phyloP scores from a whole-genome alignment of 192 early-diverging fungal genomes.

The Coemansia sp. region DNA sequence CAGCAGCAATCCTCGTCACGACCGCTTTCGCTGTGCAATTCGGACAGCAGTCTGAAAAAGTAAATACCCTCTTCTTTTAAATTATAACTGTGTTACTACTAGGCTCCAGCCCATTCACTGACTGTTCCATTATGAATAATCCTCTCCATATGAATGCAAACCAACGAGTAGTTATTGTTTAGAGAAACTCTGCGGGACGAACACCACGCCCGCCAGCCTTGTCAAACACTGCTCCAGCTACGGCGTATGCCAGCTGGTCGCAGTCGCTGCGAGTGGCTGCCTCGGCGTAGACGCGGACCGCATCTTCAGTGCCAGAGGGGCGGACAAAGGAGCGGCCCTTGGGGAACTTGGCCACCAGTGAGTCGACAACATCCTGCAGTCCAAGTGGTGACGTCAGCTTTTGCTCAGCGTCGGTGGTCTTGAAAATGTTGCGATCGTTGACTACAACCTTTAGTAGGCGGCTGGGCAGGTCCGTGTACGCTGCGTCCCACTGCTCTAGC shows the following conservation, averaged over 20 bases:
- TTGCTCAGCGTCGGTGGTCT: constrained; percentile 95
- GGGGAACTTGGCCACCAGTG: constrained; percentile 77
- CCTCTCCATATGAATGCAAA: neutral
- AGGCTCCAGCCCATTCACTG: no score
- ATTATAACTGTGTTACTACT: constrained; percentile 3
- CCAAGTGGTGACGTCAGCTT: constrained; percentile 83
- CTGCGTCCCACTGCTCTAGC: constrained; percentile 84
- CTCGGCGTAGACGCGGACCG: constrained; percentile 98
- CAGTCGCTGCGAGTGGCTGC: constrained; percentile 89
- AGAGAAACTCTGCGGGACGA: constrained; percentile 63
- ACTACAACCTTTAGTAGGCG: constrained; percentile 96
- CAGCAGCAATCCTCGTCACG: constrained; percentile 2
- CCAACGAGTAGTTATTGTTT: neutral
- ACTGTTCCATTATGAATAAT: neutral
- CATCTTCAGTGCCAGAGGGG: constrained; percentile 98
- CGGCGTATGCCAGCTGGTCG: constrained; percentile 81
- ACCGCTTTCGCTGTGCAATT: neutral
- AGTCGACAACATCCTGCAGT: constrained; percentile 84
- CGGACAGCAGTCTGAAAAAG: constrained; percentile 13
- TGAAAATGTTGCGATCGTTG: constrained; percentile 80
- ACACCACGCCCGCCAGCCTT: constrained; percentile 87
- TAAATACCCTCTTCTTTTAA: neutral
- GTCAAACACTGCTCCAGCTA: constrained; percentile 93
- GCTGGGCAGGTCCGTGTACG: constrained; percentile 94
- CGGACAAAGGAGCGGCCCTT: constrained; percentile 94